These are phyloP conservation scores for Microbotryum saponariae DNA, from an alignment of 1,284 basidiomycete species.

Conservation along the genomic window DNA sequence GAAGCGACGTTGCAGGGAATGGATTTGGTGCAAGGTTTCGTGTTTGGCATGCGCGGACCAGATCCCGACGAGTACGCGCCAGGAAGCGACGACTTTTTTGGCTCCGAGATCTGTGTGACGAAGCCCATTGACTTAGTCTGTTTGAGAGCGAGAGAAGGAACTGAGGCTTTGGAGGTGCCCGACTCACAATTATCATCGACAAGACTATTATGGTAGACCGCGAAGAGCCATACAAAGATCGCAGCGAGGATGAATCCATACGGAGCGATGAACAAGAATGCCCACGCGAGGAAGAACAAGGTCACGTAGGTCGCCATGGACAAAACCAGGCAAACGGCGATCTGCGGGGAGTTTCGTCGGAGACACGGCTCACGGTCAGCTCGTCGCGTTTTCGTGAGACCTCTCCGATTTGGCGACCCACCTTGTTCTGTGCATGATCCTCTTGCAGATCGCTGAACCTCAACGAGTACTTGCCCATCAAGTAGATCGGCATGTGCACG, in stretches of 20 bases:
- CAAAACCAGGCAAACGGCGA: slow-evolving; percentile 70
- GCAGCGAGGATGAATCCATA: slow-evolving; percentile 42
- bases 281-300: slow-evolving; percentile 73
- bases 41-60: slow-evolving; percentile 60
- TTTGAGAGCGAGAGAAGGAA: no score
- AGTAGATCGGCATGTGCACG: slow-evolving; percentile 73
- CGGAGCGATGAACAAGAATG: slow-evolving; percentile 60
- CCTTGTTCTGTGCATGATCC: slow-evolving; percentile 77
- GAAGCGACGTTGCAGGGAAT: background rate
- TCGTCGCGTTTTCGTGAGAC: no score
- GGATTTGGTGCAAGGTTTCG: slow-evolving; percentile 13
- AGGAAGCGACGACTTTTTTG: slow-evolving; percentile 74
- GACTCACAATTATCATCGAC: slow-evolving; percentile 55
- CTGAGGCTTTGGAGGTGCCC: no score
- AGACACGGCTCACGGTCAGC: background rate
- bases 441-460: slow-evolving; percentile 59
- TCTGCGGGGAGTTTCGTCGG: slow-evolving; percentile 50
- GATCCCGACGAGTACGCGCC: slow-evolving; percentile 81
- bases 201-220: slow-evolving; percentile 68
- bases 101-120: slow-evolving; percentile 32
- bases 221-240: slow-evolving; percentile 56
- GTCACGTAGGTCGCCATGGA: slow-evolving; percentile 69
- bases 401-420: slow-evolving; percentile 36
- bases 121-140: no score
- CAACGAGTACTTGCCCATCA: slow-evolving; percentile 50